Evolutionary conservation across 441 rosid genomes (phyloP).

Genomic region (Hura crepitans): DNA sequence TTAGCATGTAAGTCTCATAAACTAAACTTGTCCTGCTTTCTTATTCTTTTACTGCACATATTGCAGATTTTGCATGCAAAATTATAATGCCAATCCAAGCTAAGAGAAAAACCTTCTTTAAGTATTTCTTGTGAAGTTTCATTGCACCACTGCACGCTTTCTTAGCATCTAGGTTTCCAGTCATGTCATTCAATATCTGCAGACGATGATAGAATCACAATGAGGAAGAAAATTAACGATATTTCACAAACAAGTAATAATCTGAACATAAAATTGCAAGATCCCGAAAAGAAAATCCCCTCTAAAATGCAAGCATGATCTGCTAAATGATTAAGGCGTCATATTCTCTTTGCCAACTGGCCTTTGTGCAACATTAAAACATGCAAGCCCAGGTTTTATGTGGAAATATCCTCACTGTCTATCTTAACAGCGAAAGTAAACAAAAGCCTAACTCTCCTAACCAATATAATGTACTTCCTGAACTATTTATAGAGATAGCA

Average conservation of each 20-base stretch:
- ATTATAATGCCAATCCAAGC: background rate
- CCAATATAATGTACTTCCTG: background rate
- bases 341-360: background rate
- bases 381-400: background rate
- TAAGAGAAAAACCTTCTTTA: slow-evolving; percentile 42
- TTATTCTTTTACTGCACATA: background rate
- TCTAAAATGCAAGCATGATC: background rate
- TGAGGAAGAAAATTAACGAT: background rate
- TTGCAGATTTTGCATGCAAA: background rate
- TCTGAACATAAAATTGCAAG: background rate
- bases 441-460: background rate
- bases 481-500: background rate
- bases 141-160: slow-evolving; percentile 83
- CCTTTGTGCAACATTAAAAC: background rate
- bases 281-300: background rate
- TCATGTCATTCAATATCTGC: slow-evolving; percentile 83
- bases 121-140: slow-evolving; percentile 78
- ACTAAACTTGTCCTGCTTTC: background rate
- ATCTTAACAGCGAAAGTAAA: too few relatives aligned
- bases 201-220: slow-evolving; percentile 5
- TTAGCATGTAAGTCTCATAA: background rate
- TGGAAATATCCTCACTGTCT: background rate
- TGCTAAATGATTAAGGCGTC: background rate
- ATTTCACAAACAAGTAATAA: slow-evolving; percentile 1
- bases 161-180: slow-evolving; percentile 85